A percentile compares a stretch with the other conserved stretches of the same genome.
Conservation (phyloP, 1,139 yeast genomes). For the Yamadazyma conglobata region DNA sequence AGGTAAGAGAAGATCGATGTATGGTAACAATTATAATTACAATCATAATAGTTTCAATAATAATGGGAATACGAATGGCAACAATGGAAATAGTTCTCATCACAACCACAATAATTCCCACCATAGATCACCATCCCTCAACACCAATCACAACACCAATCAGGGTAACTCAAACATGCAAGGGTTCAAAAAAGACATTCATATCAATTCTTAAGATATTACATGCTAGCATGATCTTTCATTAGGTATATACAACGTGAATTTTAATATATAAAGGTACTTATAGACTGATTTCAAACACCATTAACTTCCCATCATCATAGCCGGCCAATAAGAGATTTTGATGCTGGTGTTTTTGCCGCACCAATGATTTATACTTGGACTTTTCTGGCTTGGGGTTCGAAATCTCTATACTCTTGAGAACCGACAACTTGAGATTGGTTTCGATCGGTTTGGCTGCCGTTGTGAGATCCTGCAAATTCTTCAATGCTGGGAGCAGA, state of each 20-base stretch:
- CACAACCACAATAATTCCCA: conserved; percentile 14
- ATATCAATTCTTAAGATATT: conserved; percentile 6
- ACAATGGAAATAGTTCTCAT: conserved; percentile 13
- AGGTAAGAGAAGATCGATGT: conserved; percentile 16
- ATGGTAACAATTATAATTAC: conserved; percentile 16
- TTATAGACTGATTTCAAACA: conserved; percentile 11
- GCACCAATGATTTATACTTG: conserved; percentile 17
- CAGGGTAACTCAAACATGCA: conserved; percentile 4
- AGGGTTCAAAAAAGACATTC: conserved; percentile 9
- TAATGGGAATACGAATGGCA: conserved; percentile 7
- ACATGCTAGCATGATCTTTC: conserved; percentile 2
- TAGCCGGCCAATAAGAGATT: conserved; percentile 31
- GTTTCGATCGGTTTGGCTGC: conserved; percentile 10
- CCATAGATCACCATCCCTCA: conserved; percentile 1
- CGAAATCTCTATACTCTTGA: conserved; percentile 11
- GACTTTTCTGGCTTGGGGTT: conserved; percentile 1
- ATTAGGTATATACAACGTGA: neutral
- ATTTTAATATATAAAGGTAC: neutral
- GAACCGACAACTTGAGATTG: conserved; percentile 15
- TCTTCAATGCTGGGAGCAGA: conserved; percentile 15
- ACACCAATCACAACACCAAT: neutral
- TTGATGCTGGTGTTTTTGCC: conserved; percentile 11
- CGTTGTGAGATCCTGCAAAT: conserved; percentile 10
- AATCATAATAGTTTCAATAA: conserved; percentile 5
- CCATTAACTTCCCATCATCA: conserved; percentile 32